Percentiles rank a stretch among this genome's conserved stretches.
Conservation (phyloP, 495 filamentous ascomycete genomes). For the Penicillium cosmopolitanum region DNA sequence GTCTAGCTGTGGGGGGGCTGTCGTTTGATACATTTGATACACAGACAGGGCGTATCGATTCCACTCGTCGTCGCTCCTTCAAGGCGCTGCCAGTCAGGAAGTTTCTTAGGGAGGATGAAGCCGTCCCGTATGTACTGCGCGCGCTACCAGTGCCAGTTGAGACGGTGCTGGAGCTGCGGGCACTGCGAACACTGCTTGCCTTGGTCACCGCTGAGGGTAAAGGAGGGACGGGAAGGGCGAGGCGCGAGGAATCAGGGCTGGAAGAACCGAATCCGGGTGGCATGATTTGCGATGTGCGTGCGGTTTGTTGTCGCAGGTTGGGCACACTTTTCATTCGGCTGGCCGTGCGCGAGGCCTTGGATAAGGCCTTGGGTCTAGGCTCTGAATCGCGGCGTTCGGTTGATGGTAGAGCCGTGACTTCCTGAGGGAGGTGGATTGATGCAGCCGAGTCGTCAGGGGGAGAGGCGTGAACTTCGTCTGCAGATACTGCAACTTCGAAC, state of each 20-base stretch:
- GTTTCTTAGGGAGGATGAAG: slow-evolving; percentile 45
- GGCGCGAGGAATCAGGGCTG: slow-evolving; percentile 26
- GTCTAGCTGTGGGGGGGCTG: slow-evolving; percentile 42
- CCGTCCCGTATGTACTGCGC: slow-evolving; percentile 45
- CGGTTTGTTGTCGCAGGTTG: slow-evolving; percentile 31
- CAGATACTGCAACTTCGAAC: slow-evolving; percentile 42
- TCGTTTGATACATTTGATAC: slow-evolving; percentile 38
- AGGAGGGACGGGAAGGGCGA: slow-evolving; percentile 44
- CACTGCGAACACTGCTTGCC: slow-evolving; percentile 45
- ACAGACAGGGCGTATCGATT: slow-evolving; percentile 38
- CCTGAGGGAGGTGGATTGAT: slow-evolving; percentile 14
- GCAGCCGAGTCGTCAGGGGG: slow-evolving; percentile 25
- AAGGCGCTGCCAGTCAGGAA: slow-evolving; percentile 39
- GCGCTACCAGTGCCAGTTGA: slow-evolving; percentile 46
- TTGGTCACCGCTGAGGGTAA: slow-evolving; percentile 36
- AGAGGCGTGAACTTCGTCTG: slow-evolving; percentile 34
- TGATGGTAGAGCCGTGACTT: not conserved
- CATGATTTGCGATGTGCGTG: slow-evolving; percentile 26
- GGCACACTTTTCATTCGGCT: slow-evolving; percentile 20
- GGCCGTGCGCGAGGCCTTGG: slow-evolving; percentile 4
- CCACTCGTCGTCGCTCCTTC: slow-evolving; percentile 39
- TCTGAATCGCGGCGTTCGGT: slow-evolving; percentile 3
- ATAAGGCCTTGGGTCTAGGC: slow-evolving; percentile 3
- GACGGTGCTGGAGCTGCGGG: slow-evolving; percentile 45
- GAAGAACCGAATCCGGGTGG: slow-evolving; percentile 33